Base-by-base conservation (phyloP, 2,329 filamentous ascomycete genomes). In the Ophiosphaerella korrae region DNA sequence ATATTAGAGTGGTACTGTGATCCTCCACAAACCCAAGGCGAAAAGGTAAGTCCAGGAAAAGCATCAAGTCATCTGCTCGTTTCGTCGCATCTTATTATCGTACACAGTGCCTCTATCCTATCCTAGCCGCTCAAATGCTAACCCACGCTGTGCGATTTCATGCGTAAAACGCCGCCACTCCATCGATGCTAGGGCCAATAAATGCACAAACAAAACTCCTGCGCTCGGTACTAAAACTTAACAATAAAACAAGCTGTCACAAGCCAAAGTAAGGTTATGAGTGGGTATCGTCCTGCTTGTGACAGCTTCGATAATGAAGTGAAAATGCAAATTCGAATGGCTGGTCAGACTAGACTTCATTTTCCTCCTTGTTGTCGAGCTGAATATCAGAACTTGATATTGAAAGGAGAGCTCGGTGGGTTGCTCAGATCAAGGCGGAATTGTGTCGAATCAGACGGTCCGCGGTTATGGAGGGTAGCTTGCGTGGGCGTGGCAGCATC, bases 381-480 rank as follows among this genome's bases (percentile, higher is more conserved):
- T 38, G 48, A 46, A 33, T 9, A 52, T 33, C 31, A 71, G 47
- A 73, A 73, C 41, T 72, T 72, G 50, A 73, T 68, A 49, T 71
- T 68, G 55, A 74, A 74, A 34, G 71, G 71, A 14, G 71, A 74
- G 52, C 64, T 68, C 37, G 71, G 71, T 34, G 67, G 68, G 45
- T 73, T 70, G 50, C 53, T 68, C 48, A 73, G 51, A 35, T 72
- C 68, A 34, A 72, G 56, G 47, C 70, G 64, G 48, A 71, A 73
- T 40, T 71, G 64, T 42, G 56, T 67, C 42, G 55, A 64, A 37
- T 72, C 66, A 12, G 68, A 71, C 8, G 57, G 57, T 13, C 59
- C 66, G 34, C 69, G 68, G 43, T 44, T 64, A 44, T 73, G 70
- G 43, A 67, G 61, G 11, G 64, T 48, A 5, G 45, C 67, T 52